Evolutionary conservation across 2,329 filamentous ascomycete species (phyloP).

Genomic region (Tolypocladium endophyticum): DNA sequence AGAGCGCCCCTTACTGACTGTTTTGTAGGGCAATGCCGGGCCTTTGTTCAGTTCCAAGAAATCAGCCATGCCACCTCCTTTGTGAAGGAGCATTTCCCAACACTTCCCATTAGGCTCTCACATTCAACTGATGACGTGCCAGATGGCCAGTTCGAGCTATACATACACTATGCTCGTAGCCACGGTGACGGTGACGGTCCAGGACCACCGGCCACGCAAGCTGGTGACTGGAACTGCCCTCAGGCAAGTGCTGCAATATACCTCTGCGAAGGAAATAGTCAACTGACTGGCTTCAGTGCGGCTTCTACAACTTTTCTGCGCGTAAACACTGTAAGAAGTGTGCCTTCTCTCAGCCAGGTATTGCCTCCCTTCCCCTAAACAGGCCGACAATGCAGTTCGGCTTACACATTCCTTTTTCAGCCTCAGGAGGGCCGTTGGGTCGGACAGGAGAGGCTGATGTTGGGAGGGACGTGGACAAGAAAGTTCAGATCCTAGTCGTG

Average conservation of each 20-base stretch:
- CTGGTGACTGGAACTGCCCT: conserved; percentile 24
- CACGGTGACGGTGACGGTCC: conserved; percentile 23
- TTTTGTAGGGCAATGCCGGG: conserved; percentile 25
- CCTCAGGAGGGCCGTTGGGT: conserved; percentile 20
- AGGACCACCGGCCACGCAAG: conserved; percentile 5
- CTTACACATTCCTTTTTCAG: conserved; percentile 4
- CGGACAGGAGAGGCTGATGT: conserved; percentile 39
- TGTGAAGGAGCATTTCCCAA: conserved; percentile 31
- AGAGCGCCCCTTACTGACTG: conserved; percentile 6
- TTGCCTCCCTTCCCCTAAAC: background rate
- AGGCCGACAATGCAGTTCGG: background rate
- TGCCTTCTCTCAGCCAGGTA: conserved; percentile 19
- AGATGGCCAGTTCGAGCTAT: conserved; percentile 25
- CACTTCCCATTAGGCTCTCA: conserved; percentile 23
- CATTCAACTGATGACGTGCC: conserved; percentile 26
- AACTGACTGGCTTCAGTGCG: conserved; percentile 20
- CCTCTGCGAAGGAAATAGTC: background rate
- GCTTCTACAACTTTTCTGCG: conserved; percentile 27
- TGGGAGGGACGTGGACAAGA: conserved; percentile 38
- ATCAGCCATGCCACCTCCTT: conserved; percentile 29
- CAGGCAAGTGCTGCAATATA: conserved; percentile 13
- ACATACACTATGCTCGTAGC: conserved; percentile 29
- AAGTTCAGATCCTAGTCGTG: conserved; percentile 68
- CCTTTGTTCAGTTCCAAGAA: conserved; percentile 31
- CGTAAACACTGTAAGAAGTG: conserved; percentile 28